These are phyloP conservation scores for Coprinellus micaceus DNA, from an alignment of 768 basidiomycete genomes.

Conservation along the genomic window DNA sequence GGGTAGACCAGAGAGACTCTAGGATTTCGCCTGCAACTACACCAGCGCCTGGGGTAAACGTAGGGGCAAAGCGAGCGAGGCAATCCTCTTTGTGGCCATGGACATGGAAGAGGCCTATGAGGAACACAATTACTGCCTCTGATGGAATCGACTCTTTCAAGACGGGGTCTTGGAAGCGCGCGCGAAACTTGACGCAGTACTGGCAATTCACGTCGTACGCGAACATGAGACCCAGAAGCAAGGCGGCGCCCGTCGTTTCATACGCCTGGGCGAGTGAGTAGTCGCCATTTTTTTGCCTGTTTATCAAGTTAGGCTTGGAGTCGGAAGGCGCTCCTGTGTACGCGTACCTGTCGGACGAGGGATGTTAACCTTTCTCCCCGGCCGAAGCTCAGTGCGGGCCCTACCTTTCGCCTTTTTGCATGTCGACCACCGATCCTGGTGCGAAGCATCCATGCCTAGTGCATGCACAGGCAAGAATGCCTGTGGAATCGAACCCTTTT, in stretches of 20 bases:
- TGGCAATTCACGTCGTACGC: slow-evolving; percentile 15
- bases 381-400: not conserved
- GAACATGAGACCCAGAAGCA: not conserved
- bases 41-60: slow-evolving; percentile 10
- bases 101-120: slow-evolving; percentile 16
- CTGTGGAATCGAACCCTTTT: not conserved
- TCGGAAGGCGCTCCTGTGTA: no score
- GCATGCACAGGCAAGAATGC: not conserved
- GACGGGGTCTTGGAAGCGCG: not conserved
- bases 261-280: not conserved
- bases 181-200: slow-evolving; percentile 8
- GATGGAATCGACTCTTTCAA: not conserved
- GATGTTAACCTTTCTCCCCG: not conserved
- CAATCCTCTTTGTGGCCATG: slow-evolving; percentile 23
- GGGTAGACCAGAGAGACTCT: slow-evolving; percentile 16
- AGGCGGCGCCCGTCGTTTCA: not conserved
- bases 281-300: not conserved
- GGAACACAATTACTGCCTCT: not conserved
- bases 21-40: slow-evolving; percentile 15
- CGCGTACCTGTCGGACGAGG: not conserved
- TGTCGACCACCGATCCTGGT: not conserved
- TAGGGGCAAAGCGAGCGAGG: slow-evolving; percentile 16
- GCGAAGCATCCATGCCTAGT: not conserved
- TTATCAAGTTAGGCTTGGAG: no score
- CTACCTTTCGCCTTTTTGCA: not conserved